Evolutionary conservation across 2,329 filamentous ascomycete species (phyloP), one percentile per base, ranked within the genome.

Genomic region (Arthrobotrys entomopaga): DNA sequence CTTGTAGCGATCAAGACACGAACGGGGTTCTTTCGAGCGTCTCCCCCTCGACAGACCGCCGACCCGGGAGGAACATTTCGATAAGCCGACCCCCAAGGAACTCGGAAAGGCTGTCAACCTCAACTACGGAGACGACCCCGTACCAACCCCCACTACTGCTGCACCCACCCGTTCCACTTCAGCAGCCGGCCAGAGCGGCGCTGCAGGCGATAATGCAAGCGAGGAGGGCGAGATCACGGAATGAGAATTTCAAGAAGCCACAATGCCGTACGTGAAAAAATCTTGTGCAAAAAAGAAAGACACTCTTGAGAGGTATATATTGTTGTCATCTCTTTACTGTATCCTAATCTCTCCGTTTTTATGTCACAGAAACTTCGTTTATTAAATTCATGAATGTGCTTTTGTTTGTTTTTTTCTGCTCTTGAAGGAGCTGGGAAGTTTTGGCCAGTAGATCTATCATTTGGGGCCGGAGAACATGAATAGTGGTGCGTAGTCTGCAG

Each of bases 101-200:
- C 70, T 74, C 43, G 70, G 70, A 74, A 74, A 74, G 63, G 70
- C 70, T 26, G 70, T 74, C 50, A 74, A 74, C 40, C 70, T 74
- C 15, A 74, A 74, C 43, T 74, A 74, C 34, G 70, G 70, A n/a
- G 70, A 74, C 38, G 70, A 74, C 26, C 70, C 70, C 22, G 38
- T 56, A 10, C 69, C 69, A 3, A 38, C 53, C 7, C 43, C 66
- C 10, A n/a, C 59, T 19, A 46, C 42, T 19, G 24, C 58, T 7
- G 38, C 66, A 8, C 66, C 58, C 15, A 42, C 34, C 15, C 19
- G 29, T 22, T 7, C 61, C 15, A 43, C 61, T 20, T 26, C 61
- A 16, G 61, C 56, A 13, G 43, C 57, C 11, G 29, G 29, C 5
- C 29, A 34, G 6, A 50, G 24, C 10, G 56, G 24, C 10, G 61